These are phyloP conservation scores for Sordariomycetes sp. DNA, from an alignment of 2,329 filamentous ascomycete species.

Conservation along the genomic window DNA sequence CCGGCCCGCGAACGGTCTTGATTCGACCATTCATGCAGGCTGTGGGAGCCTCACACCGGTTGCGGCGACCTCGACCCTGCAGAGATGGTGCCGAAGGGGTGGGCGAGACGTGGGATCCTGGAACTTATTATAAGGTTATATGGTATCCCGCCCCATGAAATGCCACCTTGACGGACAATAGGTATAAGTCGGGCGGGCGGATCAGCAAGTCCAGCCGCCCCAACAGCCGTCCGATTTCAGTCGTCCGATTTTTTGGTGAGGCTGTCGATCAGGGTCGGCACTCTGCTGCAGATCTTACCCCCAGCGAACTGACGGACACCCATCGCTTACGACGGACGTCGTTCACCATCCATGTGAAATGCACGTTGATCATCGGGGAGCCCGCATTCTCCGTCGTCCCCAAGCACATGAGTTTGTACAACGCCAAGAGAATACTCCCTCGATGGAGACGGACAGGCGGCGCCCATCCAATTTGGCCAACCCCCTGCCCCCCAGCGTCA, in stretches of 20 bases:
- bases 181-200: not conserved
- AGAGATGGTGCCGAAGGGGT: not conserved
- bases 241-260: too few relatives aligned
- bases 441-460: not conserved
- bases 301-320: not conserved
- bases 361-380: not conserved
- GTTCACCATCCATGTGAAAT: too few relatives aligned
- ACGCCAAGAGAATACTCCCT: not conserved
- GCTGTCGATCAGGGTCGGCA: not conserved
- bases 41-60: not conserved
- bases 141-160: not conserved
- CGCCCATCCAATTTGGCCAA: not conserved
- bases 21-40: not conserved
- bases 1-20: not conserved
- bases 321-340: not conserved
- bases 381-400: not conserved
- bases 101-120: not conserved
- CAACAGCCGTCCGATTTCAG: too few relatives aligned
- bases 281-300: not conserved
- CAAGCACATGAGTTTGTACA: not conserved
- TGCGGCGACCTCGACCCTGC: not conserved
- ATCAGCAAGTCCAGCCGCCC: not conserved
- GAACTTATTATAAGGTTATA: not conserved
- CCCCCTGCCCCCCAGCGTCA: not conserved
- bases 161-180: not conserved